Conservation (phyloP, 176 grass and related monocot species). For the maize (Zea mays) region DNA sequence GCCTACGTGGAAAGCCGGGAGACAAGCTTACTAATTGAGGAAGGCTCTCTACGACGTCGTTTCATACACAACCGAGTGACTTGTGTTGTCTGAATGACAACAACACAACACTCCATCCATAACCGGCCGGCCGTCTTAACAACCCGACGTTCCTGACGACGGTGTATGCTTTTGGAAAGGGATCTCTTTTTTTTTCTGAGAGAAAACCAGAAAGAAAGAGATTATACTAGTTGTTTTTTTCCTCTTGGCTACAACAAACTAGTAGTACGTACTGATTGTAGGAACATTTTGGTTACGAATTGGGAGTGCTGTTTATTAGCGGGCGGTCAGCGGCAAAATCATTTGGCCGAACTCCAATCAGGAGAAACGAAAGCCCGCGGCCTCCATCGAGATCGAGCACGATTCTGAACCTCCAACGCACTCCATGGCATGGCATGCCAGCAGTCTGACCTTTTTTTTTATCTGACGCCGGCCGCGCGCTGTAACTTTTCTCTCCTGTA, state of each 20-base stretch:
- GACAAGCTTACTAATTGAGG: constrained; percentile 25
- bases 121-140: constrained; percentile 27
- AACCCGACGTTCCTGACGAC: constrained; percentile 28
- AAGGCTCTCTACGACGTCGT: neutral
- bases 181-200: neutral
- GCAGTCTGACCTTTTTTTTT: neutral
- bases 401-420: too few relatives aligned
- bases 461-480: neutral
- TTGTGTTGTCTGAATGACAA: constrained; percentile 20
- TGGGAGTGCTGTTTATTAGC: neutral
- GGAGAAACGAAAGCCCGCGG: neutral
- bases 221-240: too few relatives aligned
- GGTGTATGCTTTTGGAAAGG: constrained; percentile 38
- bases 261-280: too few relatives aligned
- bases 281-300: too few relatives aligned
- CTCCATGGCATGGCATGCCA: neutral
- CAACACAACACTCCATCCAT: neutral
- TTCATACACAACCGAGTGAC: neutral
- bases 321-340: constrained; percentile 13
- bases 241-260: too few relatives aligned
- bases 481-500: constrained; percentile 35
- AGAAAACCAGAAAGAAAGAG: neutral
- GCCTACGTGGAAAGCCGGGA: constrained; percentile 28
- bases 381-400: too few relatives aligned
- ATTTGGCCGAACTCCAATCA: constrained; percentile 29